Base-by-base conservation (phyloP, 441 rosid genomes). In the Breynia disticha region DNA sequence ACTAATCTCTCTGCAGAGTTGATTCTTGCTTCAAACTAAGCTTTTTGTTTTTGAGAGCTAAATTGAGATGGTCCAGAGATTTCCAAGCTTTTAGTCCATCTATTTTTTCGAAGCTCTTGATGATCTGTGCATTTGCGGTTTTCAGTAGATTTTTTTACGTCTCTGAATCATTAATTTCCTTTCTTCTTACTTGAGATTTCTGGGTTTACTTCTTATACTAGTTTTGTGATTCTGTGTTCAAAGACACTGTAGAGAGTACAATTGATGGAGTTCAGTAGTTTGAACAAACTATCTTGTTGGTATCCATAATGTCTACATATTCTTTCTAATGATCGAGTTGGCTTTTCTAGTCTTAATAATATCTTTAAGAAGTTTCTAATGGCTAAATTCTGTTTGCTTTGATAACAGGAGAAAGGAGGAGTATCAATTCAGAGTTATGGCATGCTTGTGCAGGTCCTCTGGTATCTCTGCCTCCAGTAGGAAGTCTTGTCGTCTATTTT, bases 381-480 rank as follows among this genome's bases (percentile, higher is more conserved):
- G 32, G 11, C 43, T 1, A 39, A 46, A 65, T 64, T 53, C 51
- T 72, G 66, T 21, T 65, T 65, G 65, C 49, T 56, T 66, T 65
- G 51, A 7, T 28, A 62, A 65, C 77, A 87, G 96, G 90, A 24
- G 98, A 90, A 44, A 80, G 79, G 75, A 87, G 82, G 67, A 71
- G 39, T 52, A 87, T 87, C 55, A 87, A 87, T 75, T 85, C 96
- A 15, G 96, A 90, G 64, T 62, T 90, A 67, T 90, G 98, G 98
- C 98, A 90, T 72, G 96, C 96, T 64, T 90, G 98, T 73, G 96
- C 98, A 2, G 98, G 98, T 14, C 98, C 96, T n/a, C 63, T 87
- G 62, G 87, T 85, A 39, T 80, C 88, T 19, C 67, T 90, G 71
- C 98, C 98, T 54, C 96, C 95, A 2, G 83, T 81, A n/a, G 93